Evolutionary conservation across 1,284 basidiomycete genomes (phyloP).

Genomic region (Cutaneotrichosporon cavernicola): DNA sequence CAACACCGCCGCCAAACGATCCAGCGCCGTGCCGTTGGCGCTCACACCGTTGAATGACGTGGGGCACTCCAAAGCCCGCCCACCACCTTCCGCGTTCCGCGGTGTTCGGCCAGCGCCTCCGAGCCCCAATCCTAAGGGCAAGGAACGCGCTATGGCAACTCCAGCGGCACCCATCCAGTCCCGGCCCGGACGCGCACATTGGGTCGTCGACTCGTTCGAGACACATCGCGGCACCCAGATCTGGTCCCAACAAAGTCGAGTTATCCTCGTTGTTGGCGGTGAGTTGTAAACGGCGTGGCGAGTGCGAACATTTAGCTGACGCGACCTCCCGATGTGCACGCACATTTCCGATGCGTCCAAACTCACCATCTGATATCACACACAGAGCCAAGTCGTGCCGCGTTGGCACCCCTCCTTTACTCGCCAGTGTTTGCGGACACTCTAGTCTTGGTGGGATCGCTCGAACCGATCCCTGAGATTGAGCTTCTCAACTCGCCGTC

Average conservation of each 20-base stretch:
- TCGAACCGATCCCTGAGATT: slow-evolving; percentile 33
- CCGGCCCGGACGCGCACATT: slow-evolving; percentile 24
- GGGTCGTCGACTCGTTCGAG: slow-evolving; percentile 37
- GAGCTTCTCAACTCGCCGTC: slow-evolving; percentile 41
- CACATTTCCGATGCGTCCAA: background rate
- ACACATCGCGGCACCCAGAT: slow-evolving; percentile 29
- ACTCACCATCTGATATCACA: background rate
- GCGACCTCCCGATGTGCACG: background rate
- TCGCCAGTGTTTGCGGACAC: slow-evolving; percentile 38
- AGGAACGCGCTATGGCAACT: slow-evolving; percentile 12
- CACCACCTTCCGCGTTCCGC: slow-evolving; percentile 22
- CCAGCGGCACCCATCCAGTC: background rate
- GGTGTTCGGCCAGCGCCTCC: background rate
- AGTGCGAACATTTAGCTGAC: background rate
- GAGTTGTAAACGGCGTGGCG: slow-evolving; percentile 16
- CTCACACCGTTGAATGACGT: slow-evolving; percentile 11
- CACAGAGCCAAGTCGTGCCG: slow-evolving; percentile 31
- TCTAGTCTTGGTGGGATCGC: slow-evolving; percentile 37
- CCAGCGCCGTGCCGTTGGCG: background rate
- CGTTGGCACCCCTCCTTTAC: slow-evolving; percentile 39
- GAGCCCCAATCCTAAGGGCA: slow-evolving; percentile 14
- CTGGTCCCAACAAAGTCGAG: slow-evolving; percentile 33
- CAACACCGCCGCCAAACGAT: background rate
- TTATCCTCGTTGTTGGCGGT: slow-evolving; percentile 42
- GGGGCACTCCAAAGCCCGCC: background rate